phyloP scores from a whole-genome alignment of 228 moss, liverwort and hornwort genomes.

The Sphagnum fallax region DNA sequence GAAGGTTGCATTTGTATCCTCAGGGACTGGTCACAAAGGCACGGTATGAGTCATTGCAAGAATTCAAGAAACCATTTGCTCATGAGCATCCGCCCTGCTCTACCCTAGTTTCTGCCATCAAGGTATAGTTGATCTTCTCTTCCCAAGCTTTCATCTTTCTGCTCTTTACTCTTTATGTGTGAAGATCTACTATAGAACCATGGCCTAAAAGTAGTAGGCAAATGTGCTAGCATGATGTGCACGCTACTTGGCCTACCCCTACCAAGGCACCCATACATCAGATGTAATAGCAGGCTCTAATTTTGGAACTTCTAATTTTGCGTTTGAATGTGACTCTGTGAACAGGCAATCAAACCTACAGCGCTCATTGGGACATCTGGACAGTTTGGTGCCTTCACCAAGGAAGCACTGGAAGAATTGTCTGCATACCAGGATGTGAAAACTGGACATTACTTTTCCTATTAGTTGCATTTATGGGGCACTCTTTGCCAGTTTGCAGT shows the following conservation, averaged over 20 bases:
- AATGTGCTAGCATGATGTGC: too few relatives aligned
- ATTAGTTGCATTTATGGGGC: too few relatives aligned
- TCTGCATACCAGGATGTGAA: slow-evolving; percentile 65
- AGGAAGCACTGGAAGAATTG: slow-evolving; percentile 72
- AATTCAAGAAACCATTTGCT: slow-evolving; percentile 69
- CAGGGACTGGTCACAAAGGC: slow-evolving; percentile 81
- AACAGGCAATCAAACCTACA: slow-evolving; percentile 66
- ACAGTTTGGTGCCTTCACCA: slow-evolving; percentile 72
- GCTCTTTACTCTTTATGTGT: too few relatives aligned
- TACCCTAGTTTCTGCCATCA: slow-evolving; percentile 55
- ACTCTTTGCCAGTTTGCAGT: too few relatives aligned
- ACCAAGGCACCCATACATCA: too few relatives aligned
- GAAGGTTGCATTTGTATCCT: neutral
- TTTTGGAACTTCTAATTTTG: too few relatives aligned
- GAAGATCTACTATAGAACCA: too few relatives aligned
- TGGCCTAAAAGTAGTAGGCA: too few relatives aligned
- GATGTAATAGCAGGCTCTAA: too few relatives aligned
- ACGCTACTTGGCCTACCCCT: too few relatives aligned
- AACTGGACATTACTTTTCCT: too few relatives aligned
- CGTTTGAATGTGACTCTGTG: neutral
- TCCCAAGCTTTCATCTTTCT: too few relatives aligned
- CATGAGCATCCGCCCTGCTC: slow-evolving; percentile 53
- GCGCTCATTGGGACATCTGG: slow-evolving; percentile 86
- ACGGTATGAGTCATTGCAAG: slow-evolving; percentile 54
- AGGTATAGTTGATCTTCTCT: slow-evolving; percentile 30